Base-by-base conservation (phyloP, 495 filamentous ascomycete species). In the Penicillium pulvis region DNA sequence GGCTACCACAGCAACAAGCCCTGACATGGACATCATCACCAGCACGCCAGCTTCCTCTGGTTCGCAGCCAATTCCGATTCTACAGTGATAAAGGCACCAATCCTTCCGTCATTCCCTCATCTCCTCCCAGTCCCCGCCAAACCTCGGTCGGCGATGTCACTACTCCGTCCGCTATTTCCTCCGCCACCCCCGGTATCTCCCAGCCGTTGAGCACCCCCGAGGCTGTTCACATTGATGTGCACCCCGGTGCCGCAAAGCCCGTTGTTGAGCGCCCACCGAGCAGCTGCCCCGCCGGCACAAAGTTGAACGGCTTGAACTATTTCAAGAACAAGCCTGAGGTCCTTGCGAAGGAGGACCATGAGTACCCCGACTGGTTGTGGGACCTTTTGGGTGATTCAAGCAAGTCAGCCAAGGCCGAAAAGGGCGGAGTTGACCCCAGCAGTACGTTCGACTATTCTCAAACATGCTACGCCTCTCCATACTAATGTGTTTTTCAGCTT, bases 311-410 rank as follows among this genome's bases (percentile, higher is more conserved):
- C 7, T 80, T 98, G 59, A 95, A 92, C 71, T 97, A 94, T 77
- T 77, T 95, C 66, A 97, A 97, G 78, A 81, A 81, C 41, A 86
- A 91, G 67, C 85, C 86, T 0, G 83, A 85, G 56, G 72, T 85
- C 5, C 62, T 96, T 11, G 94, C 94, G 30, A 76, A 85, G 64
- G 82, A 88, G 53, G 94, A 98, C 70, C 75, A 82, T 33, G 92
- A 91, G 54, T 98, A 98, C 76, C 94, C 94, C 16, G 82, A 79
- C 12, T 98, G 94, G 94, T 75, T 98, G 53, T 98, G 94, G 94
- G 74, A 67, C 0, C 83, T 92, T 61, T 75, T 97, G 24, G 83
- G 84, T 17, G 76, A 81, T 69, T 68, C 58, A 9, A 71, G 62
- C 61, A 77, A 72, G 65, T 48, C 61, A 24, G 24, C 46, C n/a